Conservation (phyloP, 768 basidiomycete species). For the Kwoniella mangroviensis region DNA sequence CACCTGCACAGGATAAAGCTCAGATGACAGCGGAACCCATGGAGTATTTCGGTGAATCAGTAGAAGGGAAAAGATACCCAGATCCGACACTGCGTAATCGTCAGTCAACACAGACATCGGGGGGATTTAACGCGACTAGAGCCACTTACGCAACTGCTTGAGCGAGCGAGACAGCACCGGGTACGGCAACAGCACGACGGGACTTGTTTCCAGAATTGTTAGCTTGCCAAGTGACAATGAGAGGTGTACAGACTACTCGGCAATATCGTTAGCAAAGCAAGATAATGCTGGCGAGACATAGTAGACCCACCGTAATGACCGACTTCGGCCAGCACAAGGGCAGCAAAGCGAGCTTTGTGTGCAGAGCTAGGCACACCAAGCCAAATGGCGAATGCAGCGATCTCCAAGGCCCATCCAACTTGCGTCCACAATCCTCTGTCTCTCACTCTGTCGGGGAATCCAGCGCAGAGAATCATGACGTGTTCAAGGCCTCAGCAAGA, state of each 20-base stretch:
- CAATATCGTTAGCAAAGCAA: background rate
- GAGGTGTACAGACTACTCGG: slow-evolving; percentile 22
- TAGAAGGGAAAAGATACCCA: slow-evolving; percentile 13
- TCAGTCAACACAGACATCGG: too few species aligned
- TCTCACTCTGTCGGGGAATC: slow-evolving; percentile 18
- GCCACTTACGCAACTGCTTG: slow-evolving; percentile 29
- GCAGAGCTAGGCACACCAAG: slow-evolving; percentile 11
- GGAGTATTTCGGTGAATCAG: slow-evolving; percentile 30
- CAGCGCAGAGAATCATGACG: slow-evolving; percentile 29
- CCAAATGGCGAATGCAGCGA: slow-evolving; percentile 31
- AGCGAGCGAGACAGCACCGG: slow-evolving; percentile 24
- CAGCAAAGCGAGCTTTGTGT: slow-evolving; percentile 30
- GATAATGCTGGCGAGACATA: background rate
- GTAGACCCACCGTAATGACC: slow-evolving; percentile 29
- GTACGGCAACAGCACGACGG: slow-evolving; percentile 28
- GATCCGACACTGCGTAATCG: background rate
- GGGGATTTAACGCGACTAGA: too few species aligned
- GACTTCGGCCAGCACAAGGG: slow-evolving; percentile 30
- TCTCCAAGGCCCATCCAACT: slow-evolving; percentile 23
- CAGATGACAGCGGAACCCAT: slow-evolving; percentile 30
- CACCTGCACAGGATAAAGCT: slow-evolving; percentile 21
- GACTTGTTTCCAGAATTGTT: slow-evolving; percentile 33
- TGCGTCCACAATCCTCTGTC: slow-evolving; percentile 21
- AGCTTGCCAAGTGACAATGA: slow-evolving; percentile 30
- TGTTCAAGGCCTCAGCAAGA: slow-evolving; percentile 6